phyloP scores from a whole-genome alignment of 1,284 basidiomycete species.

The Moniliella sp. region DNA sequence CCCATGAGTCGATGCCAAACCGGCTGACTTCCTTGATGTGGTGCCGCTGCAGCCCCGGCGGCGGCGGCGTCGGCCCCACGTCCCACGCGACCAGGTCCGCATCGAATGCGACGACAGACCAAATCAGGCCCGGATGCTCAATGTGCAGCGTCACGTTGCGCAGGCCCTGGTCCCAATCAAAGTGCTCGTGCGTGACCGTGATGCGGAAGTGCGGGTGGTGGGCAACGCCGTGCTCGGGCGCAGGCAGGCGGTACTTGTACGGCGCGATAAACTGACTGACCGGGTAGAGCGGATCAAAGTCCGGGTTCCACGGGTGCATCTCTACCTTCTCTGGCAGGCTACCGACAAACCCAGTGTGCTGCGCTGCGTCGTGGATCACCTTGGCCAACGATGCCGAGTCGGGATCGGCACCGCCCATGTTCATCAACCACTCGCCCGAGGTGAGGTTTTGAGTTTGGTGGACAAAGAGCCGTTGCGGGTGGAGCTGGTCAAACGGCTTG shows the following conservation, averaged over 20 bases:
- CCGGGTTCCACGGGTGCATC: constrained; percentile 26
- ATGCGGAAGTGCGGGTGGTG: constrained; percentile 40
- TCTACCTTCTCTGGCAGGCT: too few relatives aligned
- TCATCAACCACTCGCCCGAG: constrained; percentile 53
- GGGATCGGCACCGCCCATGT: constrained; percentile 62
- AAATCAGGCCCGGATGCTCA: constrained; percentile 63
- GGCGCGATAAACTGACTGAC: constrained; percentile 49
- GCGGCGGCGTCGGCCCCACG: constrained; percentile 38
- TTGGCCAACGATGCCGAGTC: constrained; percentile 48
- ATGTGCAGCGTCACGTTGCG: constrained; percentile 52
- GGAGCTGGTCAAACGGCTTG: constrained; percentile 55
- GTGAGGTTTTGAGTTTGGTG: constrained; percentile 61
- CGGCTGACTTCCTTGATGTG: constrained; percentile 75
- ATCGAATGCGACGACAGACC: constrained; percentile 77
- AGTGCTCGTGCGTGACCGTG: constrained; percentile 43
- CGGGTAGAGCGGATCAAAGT: constrained; percentile 46
- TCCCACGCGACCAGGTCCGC: constrained; percentile 72
- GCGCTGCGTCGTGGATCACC: constrained; percentile 25
- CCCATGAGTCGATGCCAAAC: constrained; percentile 52
- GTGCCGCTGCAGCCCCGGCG: constrained; percentile 47
- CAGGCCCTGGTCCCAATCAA: constrained; percentile 45
- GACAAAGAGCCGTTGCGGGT: constrained; percentile 69
- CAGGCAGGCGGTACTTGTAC: constrained; percentile 48
- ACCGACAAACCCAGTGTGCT: too few relatives aligned
- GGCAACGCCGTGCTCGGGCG: constrained; percentile 33